Conservation (phyloP, 2,329 filamentous ascomycete genomes). For the Xylaria sp. region DNA sequence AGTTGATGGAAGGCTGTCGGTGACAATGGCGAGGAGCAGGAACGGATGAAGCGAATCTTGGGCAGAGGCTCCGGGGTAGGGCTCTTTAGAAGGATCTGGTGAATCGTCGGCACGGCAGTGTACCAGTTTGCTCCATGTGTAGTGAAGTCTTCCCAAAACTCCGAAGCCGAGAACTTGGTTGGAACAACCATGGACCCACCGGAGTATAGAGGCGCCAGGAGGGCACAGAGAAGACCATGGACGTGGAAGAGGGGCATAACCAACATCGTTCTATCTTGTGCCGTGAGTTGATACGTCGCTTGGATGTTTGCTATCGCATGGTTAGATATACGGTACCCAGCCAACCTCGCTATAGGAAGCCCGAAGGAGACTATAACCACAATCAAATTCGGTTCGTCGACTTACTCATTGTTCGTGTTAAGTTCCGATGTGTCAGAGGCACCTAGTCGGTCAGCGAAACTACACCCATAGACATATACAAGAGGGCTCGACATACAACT, state of each 20-base stretch:
- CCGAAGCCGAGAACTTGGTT: slow-evolving; percentile 75
- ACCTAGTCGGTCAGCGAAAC: slow-evolving; percentile 49
- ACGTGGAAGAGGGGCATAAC: slow-evolving; percentile 94
- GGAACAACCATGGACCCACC: slow-evolving; percentile 82
- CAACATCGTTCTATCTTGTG: slow-evolving; percentile 76
- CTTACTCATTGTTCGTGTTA: slow-evolving; percentile 77
- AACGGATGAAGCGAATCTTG: slow-evolving; percentile 82
- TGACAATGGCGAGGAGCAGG: slow-evolving; percentile 81
- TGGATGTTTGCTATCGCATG: slow-evolving; percentile 67
- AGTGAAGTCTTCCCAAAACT: slow-evolving; percentile 81
- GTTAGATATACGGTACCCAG: slow-evolving; percentile 3
- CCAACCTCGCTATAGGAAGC: neutral
- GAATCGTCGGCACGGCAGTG: slow-evolving; percentile 89
- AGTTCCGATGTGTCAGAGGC: slow-evolving; percentile 78
- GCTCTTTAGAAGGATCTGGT: slow-evolving; percentile 82
- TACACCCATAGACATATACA: neutral
- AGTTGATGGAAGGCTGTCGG: slow-evolving; percentile 81
- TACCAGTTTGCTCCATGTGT: slow-evolving; percentile 84
- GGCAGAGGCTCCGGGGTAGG: slow-evolving; percentile 69
- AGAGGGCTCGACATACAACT: slow-evolving; percentile 57
- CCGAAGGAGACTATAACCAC: neutral
- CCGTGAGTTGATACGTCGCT: slow-evolving; percentile 72
- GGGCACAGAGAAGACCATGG: slow-evolving; percentile 81
- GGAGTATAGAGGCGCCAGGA: slow-evolving; percentile 75
- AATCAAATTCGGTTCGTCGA: slow-evolving; percentile 5